Evolutionary conservation across 2,329 filamentous ascomycete genomes (phyloP).

Genomic region (Fusarium subtropicale): DNA sequence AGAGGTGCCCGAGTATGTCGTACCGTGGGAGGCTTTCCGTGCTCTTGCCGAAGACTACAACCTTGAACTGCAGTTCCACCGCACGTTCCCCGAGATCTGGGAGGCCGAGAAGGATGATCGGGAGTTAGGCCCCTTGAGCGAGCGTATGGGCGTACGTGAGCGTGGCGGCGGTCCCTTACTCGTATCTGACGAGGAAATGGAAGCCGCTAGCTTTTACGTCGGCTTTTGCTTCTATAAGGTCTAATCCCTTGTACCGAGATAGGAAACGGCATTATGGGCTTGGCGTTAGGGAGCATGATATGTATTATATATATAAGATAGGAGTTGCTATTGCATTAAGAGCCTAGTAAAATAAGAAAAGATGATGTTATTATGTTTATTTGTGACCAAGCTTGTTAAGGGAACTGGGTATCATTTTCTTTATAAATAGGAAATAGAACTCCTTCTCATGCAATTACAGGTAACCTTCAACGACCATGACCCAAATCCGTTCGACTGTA

Average conservation of each 20-base stretch:
- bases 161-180: conserved; percentile 73
- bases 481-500: not conserved
- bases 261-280: conserved; percentile 7
- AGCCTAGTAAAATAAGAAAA: conserved; percentile 24
- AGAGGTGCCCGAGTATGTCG: conserved; percentile 95
- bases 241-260: conserved; percentile 50
- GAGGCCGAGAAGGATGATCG: conserved; percentile 88
- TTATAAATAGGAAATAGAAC: conserved; percentile 41
- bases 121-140: conserved; percentile 83
- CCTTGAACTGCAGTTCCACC: conserved; percentile 93
- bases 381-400: conserved; percentile 28
- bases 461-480: not conserved
- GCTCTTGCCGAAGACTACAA: conserved; percentile 97
- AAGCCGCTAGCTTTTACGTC: conserved; percentile 91
- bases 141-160: conserved; percentile 93
- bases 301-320: conserved; percentile 4
- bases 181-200: conserved; percentile 88
- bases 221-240: conserved; percentile 99
- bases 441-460: conserved; percentile 39
- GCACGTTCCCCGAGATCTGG: conserved; percentile 92
- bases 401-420: conserved; percentile 51
- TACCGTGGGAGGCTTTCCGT: conserved; percentile 97
- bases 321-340: not conserved
- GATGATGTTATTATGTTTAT: conserved; percentile 37
- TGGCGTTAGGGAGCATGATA: conserved; percentile 14